Conservation (phyloP, 139 green algal species). For the Zygnema cylindricum region DNA sequence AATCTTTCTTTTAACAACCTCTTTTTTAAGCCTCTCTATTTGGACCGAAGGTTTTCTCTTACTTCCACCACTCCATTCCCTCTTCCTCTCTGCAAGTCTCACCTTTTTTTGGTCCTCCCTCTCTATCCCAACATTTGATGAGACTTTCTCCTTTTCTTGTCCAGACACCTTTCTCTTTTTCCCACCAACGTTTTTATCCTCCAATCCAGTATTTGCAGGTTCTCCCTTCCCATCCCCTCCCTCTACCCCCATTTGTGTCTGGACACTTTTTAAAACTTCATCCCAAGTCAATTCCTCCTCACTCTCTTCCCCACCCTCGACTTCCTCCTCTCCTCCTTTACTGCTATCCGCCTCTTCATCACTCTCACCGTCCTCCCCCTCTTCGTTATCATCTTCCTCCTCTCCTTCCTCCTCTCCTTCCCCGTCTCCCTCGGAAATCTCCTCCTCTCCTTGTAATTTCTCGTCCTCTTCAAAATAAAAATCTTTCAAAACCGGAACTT, state of each 20-base stretch:
- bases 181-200: background rate
- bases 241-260: conserved; percentile 22
- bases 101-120: background rate
- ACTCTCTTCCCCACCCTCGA: conserved; percentile 22
- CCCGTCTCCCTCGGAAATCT: conserved; percentile 35
- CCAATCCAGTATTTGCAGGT: background rate
- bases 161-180: background rate
- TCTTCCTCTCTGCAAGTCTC: conserved; percentile 6
- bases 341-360: conserved; percentile 34
- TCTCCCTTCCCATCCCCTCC: background rate
- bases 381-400: conserved; percentile 44
- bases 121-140: background rate
- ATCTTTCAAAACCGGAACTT: conserved; percentile 34
- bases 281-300: conserved; percentile 53
- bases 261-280: conserved; percentile 34
- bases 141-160: background rate
- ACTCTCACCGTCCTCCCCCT: conserved; percentile 29
- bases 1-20: background rate
- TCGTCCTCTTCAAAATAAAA: conserved; percentile 47
- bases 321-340: background rate
- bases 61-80: background rate
- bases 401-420: conserved; percentile 30
- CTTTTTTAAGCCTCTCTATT: conserved; percentile 10
- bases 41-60: background rate
- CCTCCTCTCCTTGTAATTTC: background rate